A percentile compares a stretch with the other conserved stretches of the same genome.
These are phyloP conservation scores for Hortaea werneckii DNA, from an alignment of 2,329 filamentous ascomycete genomes.

Conservation along the genomic window DNA sequence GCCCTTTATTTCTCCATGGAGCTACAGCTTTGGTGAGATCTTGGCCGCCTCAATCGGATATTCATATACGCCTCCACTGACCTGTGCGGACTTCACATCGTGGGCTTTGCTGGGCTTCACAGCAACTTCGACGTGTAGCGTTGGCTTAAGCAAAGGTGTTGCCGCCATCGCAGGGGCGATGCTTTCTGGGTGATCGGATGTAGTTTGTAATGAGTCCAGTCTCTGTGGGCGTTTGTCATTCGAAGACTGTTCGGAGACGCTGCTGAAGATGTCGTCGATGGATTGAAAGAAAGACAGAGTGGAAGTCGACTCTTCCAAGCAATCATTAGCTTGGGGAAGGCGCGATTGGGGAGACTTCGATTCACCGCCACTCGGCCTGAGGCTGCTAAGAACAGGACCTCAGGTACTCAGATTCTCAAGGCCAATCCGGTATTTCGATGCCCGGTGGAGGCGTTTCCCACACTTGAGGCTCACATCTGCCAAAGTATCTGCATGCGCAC, in stretches of 20 bases:
- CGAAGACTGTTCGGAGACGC: no score
- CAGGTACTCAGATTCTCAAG: background rate
- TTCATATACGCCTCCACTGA: background rate
- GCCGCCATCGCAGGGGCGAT: background rate
- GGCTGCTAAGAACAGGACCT: no score
- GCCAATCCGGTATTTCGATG: background rate
- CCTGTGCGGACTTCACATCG: background rate
- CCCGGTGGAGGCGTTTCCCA: background rate
- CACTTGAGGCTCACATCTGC: constrained; percentile 8
- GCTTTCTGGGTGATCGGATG: no score
- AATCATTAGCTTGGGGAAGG: no score
- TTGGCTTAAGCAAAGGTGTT: constrained; percentile 12
- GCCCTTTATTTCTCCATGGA: constrained; percentile 5
- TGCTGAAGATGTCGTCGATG: no score
- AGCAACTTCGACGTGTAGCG: constrained; percentile 29
- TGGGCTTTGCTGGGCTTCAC: constrained; percentile 8
- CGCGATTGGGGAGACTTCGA: no score
- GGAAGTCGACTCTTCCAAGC: no score
- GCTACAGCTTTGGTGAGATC: background rate
- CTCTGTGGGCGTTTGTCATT: no score
- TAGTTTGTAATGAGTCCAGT: no score
- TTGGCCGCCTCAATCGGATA: no score
- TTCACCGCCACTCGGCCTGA: no score
- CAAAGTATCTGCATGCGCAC: constrained; percentile 15
- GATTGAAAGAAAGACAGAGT: no score